Percentiles rank a stretch among this genome's conserved stretches.
Evolutionary conservation across 164 flowering plant species (phyloP).

Genomic region (Vitis cinerea): DNA sequence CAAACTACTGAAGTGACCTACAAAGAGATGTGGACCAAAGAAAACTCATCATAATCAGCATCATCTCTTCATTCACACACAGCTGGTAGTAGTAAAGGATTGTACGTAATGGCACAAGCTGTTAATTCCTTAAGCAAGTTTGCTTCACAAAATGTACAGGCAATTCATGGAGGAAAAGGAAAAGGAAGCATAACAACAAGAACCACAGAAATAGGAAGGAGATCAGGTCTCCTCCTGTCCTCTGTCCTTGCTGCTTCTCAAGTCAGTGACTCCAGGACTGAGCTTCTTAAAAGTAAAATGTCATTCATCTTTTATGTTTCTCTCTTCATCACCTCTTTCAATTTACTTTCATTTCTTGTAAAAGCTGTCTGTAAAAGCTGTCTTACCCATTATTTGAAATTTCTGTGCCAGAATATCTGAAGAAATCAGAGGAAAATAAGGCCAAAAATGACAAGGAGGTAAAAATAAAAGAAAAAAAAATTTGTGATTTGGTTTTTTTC

Average conservation of each 20-base stretch:
- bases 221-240: slow-evolving; percentile 43
- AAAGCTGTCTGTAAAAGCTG: too few relatives aligned
- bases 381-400: not conserved
- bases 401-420: slow-evolving; percentile 52
- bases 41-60: slow-evolving; percentile 9
- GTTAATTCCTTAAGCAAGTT: slow-evolving; percentile 34
- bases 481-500: too few relatives aligned
- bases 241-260: slow-evolving; percentile 23
- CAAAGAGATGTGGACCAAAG: not conserved
- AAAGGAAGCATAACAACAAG: not conserved
- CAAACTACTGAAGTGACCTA: not conserved
- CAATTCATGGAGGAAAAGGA: slow-evolving; percentile 27
- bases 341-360: not conserved
- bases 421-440: slow-evolving; percentile 87
- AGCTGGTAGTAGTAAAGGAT: slow-evolving; percentile 21
- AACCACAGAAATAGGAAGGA: slow-evolving; percentile 32
- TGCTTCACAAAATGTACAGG: slow-evolving; percentile 37
- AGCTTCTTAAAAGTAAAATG: slow-evolving; percentile 54
- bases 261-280: slow-evolving; percentile 36
- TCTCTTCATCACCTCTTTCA: not conserved
- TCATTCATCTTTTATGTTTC: not conserved
- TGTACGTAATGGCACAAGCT: slow-evolving; percentile 37
- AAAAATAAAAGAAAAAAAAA: not conserved
- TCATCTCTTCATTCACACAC: slow-evolving; percentile 6
- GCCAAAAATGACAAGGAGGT: slow-evolving; percentile 90